A percentile compares a stretch with the other conserved stretches of the same genome.
Conservation (phyloP, 2,329 filamentous ascomycete species). For the Aspergillus calidoustus region DNA sequence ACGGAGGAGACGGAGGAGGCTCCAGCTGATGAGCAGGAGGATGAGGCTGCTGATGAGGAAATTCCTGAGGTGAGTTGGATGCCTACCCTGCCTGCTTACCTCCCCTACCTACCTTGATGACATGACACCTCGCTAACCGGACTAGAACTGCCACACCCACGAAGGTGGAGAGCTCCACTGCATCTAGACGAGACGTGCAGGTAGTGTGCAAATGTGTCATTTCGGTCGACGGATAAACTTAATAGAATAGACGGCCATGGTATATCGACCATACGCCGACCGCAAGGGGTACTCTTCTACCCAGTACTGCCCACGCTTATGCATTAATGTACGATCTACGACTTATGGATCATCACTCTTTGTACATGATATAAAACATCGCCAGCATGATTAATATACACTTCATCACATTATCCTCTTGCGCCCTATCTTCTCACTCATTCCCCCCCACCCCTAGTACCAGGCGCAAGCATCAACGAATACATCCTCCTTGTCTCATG, state of each 20-base stretch:
- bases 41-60: conserved; percentile 21
- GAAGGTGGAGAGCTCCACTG: conserved; percentile 48
- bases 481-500: neutral
- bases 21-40: conserved; percentile 13
- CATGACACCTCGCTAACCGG: neutral
- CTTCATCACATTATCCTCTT: neutral
- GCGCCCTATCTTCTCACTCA: too few relatives aligned
- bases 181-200: conserved; percentile 24
- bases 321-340: neutral
- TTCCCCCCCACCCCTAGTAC: neutral
- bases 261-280: neutral
- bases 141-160: conserved; percentile 49
- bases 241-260: neutral
- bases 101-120: too few relatives aligned
- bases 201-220: neutral
- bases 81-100: too few relatives aligned
- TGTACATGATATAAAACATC: neutral
- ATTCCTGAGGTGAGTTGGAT: conserved; percentile 32
- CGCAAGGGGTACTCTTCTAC: neutral
- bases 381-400: neutral
- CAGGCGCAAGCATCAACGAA: neutral
- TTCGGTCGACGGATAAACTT: neutral
- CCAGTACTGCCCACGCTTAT: neutral
- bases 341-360: neutral
- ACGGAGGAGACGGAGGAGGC: conserved; percentile 12